Conservation (phyloP, 176 grass and related monocot genomes). For the Lolium perenne region DNA sequence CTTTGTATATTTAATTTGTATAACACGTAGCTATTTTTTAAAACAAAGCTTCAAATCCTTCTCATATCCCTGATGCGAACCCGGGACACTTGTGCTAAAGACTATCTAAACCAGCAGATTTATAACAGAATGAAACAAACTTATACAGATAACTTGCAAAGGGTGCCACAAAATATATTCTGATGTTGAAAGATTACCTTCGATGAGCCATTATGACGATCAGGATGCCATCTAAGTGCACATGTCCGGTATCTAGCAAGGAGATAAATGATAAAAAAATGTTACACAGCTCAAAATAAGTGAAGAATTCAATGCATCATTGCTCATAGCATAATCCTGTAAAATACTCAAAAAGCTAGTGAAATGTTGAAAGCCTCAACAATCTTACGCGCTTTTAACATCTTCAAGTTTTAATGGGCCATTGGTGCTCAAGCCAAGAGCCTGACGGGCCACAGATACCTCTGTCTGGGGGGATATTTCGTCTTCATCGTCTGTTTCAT, state of each 20-base stretch:
- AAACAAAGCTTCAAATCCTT: not conserved
- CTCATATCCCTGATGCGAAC: slow-evolving; percentile 13
- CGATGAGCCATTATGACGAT: slow-evolving; percentile 79
- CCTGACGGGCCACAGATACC: slow-evolving; percentile 59
- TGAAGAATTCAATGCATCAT: slow-evolving; percentile 37
- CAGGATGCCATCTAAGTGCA: slow-evolving; percentile 96
- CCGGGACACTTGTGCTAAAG: slow-evolving; percentile 1
- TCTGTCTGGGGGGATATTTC: slow-evolving; percentile 43
- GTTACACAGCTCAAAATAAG: slow-evolving; percentile 13
- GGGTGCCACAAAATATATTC: slow-evolving; percentile 13
- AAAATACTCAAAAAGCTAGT: slow-evolving; percentile 8
- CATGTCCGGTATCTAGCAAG: slow-evolving; percentile 75
- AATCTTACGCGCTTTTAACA: slow-evolving; percentile 95
- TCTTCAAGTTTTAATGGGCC: slow-evolving; percentile 88
- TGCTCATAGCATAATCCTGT: slow-evolving; percentile 12
- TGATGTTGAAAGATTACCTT: slow-evolving; percentile 49
- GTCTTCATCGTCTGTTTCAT: slow-evolving; percentile 64
- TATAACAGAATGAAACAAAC: slow-evolving; percentile 11
- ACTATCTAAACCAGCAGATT: slow-evolving; percentile 38
- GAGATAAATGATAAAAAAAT: slow-evolving; percentile 38
- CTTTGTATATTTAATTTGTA: slow-evolving; percentile 13
- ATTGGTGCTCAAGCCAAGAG: slow-evolving; percentile 80
- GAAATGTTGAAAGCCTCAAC: slow-evolving; percentile 14
- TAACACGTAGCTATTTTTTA: slow-evolving; percentile 11
- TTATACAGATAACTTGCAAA: not conserved